Evolutionary conservation across 345 rosid species (phyloP), one percentile per base, ranked within the genome.

Genomic region (Linum trigynum): DNA sequence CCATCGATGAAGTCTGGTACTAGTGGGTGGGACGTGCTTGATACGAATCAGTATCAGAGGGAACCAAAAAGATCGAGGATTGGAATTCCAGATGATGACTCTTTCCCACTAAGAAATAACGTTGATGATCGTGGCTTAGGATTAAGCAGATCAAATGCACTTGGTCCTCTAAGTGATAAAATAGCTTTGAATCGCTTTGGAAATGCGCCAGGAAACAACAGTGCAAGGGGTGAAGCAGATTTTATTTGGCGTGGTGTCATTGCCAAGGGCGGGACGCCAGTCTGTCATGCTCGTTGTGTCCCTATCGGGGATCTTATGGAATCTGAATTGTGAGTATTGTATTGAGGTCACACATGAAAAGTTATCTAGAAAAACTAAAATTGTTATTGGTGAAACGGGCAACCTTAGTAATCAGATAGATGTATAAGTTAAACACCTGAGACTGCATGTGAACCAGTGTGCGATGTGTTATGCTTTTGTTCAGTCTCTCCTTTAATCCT

Each of bases 241-340:
- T 81, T 38, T 73, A 82, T 83, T 53, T 87, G 94, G 94, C 81
- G 94, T 38, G 94, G 94, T 40, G 65, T 80, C 42, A 80, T 87
- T 77, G 90, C 89, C 5, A 87, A 87, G 78, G 94, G 94, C 65
- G 94, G 94, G 73, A 85, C 85, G 5, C 85, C 85, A 61, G 90
- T 87, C 65, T 87, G 94, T 69, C 81, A 74, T 71, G 88, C 90
- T 57, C 88, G 94, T 65, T 87, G 94, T 67, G 80, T 87, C 51
- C 88, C 86, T 42, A 64, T 81, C 3, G 88, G 86, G 55, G 83
- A 78, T 68, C 81, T 83, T 65, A 74, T 79, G 57, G 82, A 72
- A 38, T 69, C 71, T 37, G 94, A 85, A 59, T 76, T 87, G 94
- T 87, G 74, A 85, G 94, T 83, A 40, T 68, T 32, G 7, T 16